These are phyloP conservation scores for Phytophthora foliorum DNA, from an alignment of 352 stramenopile species.

Conservation along the genomic window DNA sequence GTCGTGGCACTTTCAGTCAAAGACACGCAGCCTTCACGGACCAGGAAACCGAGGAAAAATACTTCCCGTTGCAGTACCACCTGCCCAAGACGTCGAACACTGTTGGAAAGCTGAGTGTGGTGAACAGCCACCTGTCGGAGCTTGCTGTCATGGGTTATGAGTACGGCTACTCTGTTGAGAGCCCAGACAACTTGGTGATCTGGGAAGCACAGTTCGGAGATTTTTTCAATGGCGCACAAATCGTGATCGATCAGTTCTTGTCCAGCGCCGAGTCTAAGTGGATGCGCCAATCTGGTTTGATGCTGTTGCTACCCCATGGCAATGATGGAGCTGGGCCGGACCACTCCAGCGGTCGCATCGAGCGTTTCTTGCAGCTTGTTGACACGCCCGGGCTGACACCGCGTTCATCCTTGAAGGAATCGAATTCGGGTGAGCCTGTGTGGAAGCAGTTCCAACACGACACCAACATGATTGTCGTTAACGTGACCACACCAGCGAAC, in stretches of 20 bases:
- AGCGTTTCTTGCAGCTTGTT: slow-evolving; percentile 91
- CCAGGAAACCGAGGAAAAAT: slow-evolving; percentile 78
- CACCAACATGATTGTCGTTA: slow-evolving; percentile 89
- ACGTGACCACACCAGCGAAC: slow-evolving; percentile 93
- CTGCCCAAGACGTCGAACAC: slow-evolving; percentile 45
- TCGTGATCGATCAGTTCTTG: slow-evolving; percentile 92
- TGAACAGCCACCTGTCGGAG: slow-evolving; percentile 90
- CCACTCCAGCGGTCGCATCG: slow-evolving; percentile 84
- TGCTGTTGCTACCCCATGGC: slow-evolving; percentile 88
- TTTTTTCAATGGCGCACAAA: slow-evolving; percentile 91
- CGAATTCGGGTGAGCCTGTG: slow-evolving; percentile 32
- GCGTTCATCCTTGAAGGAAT: slow-evolving; percentile 43
- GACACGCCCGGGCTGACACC: slow-evolving; percentile 70
- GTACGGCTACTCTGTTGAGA: slow-evolving; percentile 92
- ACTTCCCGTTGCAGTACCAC: slow-evolving; percentile 80
- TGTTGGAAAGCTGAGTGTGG: slow-evolving; percentile 62
- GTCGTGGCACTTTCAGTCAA: slow-evolving; percentile 91
- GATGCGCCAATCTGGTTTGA: slow-evolving; percentile 88
- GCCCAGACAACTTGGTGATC: slow-evolving; percentile 82
- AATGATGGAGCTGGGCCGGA: slow-evolving; percentile 91
- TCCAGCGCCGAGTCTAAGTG: slow-evolving; percentile 90
- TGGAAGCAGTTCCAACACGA: slow-evolving; percentile 76
- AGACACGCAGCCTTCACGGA: slow-evolving; percentile 90
- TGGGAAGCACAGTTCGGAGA: slow-evolving; percentile 94
- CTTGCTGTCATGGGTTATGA: slow-evolving; percentile 92